Percentiles rank a stretch among this genome's conserved stretches.
phyloP scores from a whole-genome alignment of 1,139 yeast species.

The Hyphopichia fennica region DNA sequence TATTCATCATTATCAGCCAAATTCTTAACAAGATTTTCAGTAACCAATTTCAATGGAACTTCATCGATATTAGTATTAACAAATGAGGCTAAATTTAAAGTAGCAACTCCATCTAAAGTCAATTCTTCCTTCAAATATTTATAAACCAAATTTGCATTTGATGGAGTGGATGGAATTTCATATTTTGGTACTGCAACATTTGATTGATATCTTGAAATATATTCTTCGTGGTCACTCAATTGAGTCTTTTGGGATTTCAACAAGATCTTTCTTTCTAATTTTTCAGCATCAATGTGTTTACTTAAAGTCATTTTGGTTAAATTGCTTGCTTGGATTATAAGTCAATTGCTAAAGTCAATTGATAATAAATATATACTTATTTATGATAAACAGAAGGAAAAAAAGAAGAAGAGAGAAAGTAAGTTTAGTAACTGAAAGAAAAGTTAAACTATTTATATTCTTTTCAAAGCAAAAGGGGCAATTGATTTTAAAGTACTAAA shows the following conservation, averaged over 20 bases:
- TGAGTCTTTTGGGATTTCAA: slow-evolving; percentile 21
- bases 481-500: no score
- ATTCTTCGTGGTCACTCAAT: slow-evolving; percentile 28
- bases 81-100: slow-evolving; percentile 82
- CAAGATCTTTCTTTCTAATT: slow-evolving; percentile 32
- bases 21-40: slow-evolving; percentile 79
- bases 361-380: no score
- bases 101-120: slow-evolving; percentile 80
- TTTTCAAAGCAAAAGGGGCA: no score
- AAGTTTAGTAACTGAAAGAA: no score
- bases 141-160: slow-evolving; percentile 54
- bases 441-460: no score
- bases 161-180: slow-evolving; percentile 58
- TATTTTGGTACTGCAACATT: slow-evolving; percentile 45
- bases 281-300: slow-evolving; percentile 38
- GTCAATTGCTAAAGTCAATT: no score
- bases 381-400: no score
- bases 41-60: slow-evolving; percentile 43
- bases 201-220: slow-evolving; percentile 35
- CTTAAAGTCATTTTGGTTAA: slow-evolving; percentile 38
- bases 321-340: no score
- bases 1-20: slow-evolving; percentile 93
- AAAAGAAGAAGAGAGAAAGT: no score
- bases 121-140: slow-evolving; percentile 70
- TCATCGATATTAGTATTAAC: slow-evolving; percentile 74